phyloP scores from a whole-genome alignment of 208 protist genomes.

The Leishmania braziliensis region DNA sequence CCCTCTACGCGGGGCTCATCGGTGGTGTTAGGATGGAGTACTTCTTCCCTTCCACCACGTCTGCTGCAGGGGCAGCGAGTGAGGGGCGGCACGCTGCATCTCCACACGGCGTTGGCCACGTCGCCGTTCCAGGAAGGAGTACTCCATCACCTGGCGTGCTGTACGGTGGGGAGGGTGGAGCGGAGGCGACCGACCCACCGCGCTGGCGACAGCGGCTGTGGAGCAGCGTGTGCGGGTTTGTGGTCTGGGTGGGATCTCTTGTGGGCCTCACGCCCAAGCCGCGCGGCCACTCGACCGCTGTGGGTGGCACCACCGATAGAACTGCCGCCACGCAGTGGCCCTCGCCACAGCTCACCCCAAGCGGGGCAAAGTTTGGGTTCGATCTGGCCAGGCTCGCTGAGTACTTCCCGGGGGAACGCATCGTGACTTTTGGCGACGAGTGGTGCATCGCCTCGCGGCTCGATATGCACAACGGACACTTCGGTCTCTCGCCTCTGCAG shows the following conservation, averaged over 20 bases:
- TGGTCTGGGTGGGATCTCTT: slow-evolving; percentile 24
- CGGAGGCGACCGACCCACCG: background rate
- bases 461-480: slow-evolving; percentile 52
- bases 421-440: slow-evolving; percentile 39
- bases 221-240: slow-evolving; percentile 7
- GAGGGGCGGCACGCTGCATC: background rate
- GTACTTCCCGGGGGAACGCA: slow-evolving; percentile 19
- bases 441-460: slow-evolving; percentile 33
- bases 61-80: background rate
- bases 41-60: background rate
- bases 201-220: slow-evolving; percentile 1
- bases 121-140: background rate
- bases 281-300: background rate
- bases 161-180: background rate
- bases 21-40: slow-evolving; percentile 6
- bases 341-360: background rate
- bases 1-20: slow-evolving; percentile 9
- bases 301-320: background rate
- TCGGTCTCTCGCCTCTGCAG: slow-evolving; percentile 67
- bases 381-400: slow-evolving; percentile 10
- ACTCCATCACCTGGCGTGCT: background rate
- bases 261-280: slow-evolving; percentile 4
- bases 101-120: slow-evolving; percentile 4
- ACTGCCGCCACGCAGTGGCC: background rate
- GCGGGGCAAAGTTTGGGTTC: background rate